phyloP scores from a whole-genome alignment of 73 alveolate genomes.

The Paramecium sexaurelia region DNA sequence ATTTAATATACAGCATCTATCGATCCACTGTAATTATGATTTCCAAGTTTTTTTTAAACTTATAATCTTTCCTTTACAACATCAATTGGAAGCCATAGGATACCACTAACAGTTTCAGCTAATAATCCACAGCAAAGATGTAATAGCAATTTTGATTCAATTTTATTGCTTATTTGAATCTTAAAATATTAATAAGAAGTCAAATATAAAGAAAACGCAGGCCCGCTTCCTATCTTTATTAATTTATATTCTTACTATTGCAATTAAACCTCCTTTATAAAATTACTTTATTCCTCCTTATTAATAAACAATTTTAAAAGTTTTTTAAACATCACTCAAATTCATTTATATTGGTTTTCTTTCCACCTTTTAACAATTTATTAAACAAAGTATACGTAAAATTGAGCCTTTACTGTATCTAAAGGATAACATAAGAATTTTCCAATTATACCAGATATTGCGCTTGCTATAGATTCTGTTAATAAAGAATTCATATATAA shows the following conservation, averaged over 20 bases:
- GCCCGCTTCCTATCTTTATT: slow-evolving; percentile 63
- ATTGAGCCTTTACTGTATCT: slow-evolving; percentile 80
- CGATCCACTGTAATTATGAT: slow-evolving; percentile 74
- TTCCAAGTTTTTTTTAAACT: slow-evolving; percentile 79
- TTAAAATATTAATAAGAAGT: slow-evolving; percentile 50
- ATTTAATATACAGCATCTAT: slow-evolving; percentile 81
- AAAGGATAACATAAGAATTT: slow-evolving; percentile 77
- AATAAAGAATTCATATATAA: background rate
- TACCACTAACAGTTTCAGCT: slow-evolving; percentile 93
- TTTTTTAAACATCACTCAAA: background rate
- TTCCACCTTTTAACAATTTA: background rate
- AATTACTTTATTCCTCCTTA: slow-evolving; percentile 51
- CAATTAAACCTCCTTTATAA: slow-evolving; percentile 62
- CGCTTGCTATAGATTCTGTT: slow-evolving; percentile 17
- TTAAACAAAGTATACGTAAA: slow-evolving; percentile 59
- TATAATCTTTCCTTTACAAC: slow-evolving; percentile 94
- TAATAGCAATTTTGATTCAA: background rate
- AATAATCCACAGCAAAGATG: slow-evolving; percentile 83
- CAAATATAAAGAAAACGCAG: slow-evolving; percentile 65
- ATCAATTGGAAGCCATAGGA: slow-evolving; percentile 92
- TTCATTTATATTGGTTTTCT: slow-evolving; percentile 15
- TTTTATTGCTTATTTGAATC: background rate
- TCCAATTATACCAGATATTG: slow-evolving; percentile 68
- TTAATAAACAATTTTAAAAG: background rate
- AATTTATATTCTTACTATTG: slow-evolving; percentile 32